Percentiles rank a stretch among this genome's conserved stretches.
phyloP scores from a whole-genome alignment of 2,329 filamentous ascomycete species.

The Stagonosporopsis chrysanthemi region DNA sequence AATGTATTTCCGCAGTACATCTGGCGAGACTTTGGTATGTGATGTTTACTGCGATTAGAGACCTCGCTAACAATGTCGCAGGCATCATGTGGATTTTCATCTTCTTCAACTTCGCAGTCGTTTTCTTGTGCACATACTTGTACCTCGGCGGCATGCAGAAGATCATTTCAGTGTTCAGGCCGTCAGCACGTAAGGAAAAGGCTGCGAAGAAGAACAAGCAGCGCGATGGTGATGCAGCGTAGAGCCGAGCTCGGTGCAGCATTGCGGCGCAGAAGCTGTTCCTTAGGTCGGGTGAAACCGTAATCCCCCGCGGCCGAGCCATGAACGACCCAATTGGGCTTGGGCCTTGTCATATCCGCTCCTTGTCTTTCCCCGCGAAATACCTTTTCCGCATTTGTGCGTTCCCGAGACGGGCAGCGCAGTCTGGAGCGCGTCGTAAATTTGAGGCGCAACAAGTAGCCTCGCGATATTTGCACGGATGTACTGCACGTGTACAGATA shows the following conservation, averaged over 20 bases:
- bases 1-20: slow-evolving; percentile 68
- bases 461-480: background rate
- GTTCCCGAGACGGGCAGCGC: slow-evolving; percentile 4
- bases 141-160: slow-evolving; percentile 57
- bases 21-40: slow-evolving; percentile 72
- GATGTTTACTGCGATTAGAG: slow-evolving; percentile 25
- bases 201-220: slow-evolving; percentile 37
- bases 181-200: slow-evolving; percentile 43
- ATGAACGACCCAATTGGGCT: slow-evolving; percentile 7
- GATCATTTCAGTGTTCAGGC: slow-evolving; percentile 47
- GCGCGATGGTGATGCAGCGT: slow-evolving; percentile 32
- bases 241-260: slow-evolving; percentile 22
- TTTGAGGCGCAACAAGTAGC: slow-evolving; percentile 11
- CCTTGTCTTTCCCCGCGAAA: slow-evolving; percentile 36
- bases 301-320: slow-evolving; percentile 35
- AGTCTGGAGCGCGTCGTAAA: slow-evolving; percentile 26
- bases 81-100: slow-evolving; percentile 60
- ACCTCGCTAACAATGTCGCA: slow-evolving; percentile 20
- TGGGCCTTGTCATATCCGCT: slow-evolving; percentile 25
- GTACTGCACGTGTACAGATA: slow-evolving; percentile 4
- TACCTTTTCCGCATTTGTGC: slow-evolving; percentile 14
- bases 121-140: slow-evolving; percentile 63
- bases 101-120: slow-evolving; percentile 67
- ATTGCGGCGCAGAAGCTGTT: slow-evolving; percentile 19
- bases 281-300: slow-evolving; percentile 35